Evolutionary conservation across 2,329 filamentous ascomycete species (phyloP).

Genomic region (Aureobasidium sp.): DNA sequence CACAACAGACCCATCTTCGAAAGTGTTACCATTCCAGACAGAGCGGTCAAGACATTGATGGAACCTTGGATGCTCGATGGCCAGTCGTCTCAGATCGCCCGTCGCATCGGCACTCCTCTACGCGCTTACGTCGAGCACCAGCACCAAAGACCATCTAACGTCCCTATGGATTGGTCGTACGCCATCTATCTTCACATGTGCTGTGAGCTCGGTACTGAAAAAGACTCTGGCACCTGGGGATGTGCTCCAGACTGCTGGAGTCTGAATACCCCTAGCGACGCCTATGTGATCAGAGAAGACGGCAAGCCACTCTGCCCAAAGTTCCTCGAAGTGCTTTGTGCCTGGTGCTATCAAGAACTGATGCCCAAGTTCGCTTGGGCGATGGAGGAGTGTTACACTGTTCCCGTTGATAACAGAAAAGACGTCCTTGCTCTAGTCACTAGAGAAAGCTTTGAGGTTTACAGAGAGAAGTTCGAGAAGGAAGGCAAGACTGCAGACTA

Average conservation of each 20-base stretch:
- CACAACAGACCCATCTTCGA: not conserved
- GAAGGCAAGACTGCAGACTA: not conserved
- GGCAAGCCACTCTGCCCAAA: not conserved
- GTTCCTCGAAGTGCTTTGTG: not conserved
- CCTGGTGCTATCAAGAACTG: not conserved
- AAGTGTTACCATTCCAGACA: not conserved
- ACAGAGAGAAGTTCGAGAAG: not conserved
- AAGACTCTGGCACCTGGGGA: not conserved
- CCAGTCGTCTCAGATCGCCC: not conserved
- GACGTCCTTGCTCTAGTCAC: not conserved
- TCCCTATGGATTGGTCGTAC: not conserved
- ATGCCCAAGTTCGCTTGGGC: not conserved
- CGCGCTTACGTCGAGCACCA: not conserved
- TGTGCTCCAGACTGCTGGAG: not conserved
- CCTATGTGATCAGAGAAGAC: not conserved
- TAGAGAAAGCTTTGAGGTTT: not conserved
- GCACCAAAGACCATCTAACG: not conserved
- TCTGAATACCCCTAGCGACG: not conserved
- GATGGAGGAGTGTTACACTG: not conserved
- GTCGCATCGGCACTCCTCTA: not conserved
- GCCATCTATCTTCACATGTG: not conserved
- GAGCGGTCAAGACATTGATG: not conserved
- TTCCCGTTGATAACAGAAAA: not conserved
- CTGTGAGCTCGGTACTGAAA: not conserved
- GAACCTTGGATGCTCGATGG: not conserved